Percentiles rank a stretch among this genome's conserved stretches.
Conservation (phyloP, 2,329 filamentous ascomycete species). For the Colletotrichum cereale region DNA sequence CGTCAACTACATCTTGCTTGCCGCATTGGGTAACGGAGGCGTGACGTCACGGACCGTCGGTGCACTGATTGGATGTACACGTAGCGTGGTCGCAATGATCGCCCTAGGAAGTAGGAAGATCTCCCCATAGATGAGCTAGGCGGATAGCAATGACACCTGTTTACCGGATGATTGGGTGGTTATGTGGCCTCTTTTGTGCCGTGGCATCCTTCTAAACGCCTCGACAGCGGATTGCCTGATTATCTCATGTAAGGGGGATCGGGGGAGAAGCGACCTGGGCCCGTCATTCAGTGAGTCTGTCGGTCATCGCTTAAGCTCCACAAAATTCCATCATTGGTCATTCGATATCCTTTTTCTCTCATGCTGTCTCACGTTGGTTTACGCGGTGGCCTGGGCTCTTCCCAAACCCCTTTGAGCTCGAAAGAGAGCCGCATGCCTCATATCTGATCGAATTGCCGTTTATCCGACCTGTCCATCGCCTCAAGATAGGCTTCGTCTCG, state of each 20-base stretch:
- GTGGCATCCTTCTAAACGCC: too few relatives aligned
- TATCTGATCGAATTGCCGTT: neutral
- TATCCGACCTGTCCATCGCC: neutral
- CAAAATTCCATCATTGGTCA: conserved; percentile 17
- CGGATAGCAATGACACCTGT: conserved; percentile 18
- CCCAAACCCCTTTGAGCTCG: neutral
- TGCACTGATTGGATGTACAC: conserved; percentile 10
- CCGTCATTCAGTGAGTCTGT: conserved; percentile 3
- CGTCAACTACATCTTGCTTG: conserved; percentile 28
- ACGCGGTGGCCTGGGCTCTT: neutral
- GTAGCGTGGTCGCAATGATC: conserved; percentile 22
- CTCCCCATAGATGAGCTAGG: conserved; percentile 24
- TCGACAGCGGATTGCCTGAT: conserved; percentile 4
- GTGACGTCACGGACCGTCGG: conserved; percentile 34
- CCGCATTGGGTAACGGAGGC: conserved; percentile 14
- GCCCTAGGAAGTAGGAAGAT: conserved; percentile 28
- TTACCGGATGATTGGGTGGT: conserved; percentile 23
- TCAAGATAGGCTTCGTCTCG: neutral
- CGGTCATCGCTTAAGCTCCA: neutral
- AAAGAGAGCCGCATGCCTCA: neutral
- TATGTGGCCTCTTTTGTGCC: neutral
- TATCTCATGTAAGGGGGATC: neutral
- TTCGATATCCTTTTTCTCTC: neutral
- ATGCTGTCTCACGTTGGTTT: neutral
- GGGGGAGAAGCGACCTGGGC: neutral